Evolutionary conservation across 129 eudicot genomes (phyloP).

Genomic region (Pulicaria dysenterica): DNA sequence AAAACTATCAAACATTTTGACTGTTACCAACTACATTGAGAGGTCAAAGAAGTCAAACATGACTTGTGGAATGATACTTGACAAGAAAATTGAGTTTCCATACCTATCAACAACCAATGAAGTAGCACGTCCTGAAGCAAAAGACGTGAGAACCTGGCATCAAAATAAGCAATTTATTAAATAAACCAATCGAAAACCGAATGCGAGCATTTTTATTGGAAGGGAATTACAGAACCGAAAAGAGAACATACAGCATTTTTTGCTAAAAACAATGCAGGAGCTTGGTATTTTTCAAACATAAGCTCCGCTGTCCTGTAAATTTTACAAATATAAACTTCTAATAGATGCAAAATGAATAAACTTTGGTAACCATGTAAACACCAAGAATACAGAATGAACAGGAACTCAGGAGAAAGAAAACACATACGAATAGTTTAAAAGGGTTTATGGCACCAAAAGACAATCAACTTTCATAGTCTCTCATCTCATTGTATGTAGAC

Average conservation of each 20-base stretch:
- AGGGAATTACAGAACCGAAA: conserved; percentile 16
- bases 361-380: background rate
- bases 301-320: conserved; percentile 88
- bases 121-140: conserved; percentile 99
- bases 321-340: conserved; percentile 6
- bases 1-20: background rate
- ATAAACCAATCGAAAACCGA: conserved; percentile 16
- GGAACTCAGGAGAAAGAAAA: no score
- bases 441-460: no score
- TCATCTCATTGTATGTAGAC: no score
- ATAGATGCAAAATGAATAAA: conserved; percentile 3
- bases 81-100: conserved; percentile 25
- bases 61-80: background rate
- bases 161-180: conserved; percentile 11
- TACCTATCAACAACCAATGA: conserved; percentile 95
- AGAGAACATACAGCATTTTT: conserved; percentile 83
- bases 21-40: conserved; percentile 13
- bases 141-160: conserved; percentile 89
- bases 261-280: conserved; percentile 95
- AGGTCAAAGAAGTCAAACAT: background rate
- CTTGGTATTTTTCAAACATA: conserved; percentile 98
- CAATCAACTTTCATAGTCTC: no score
- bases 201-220: conserved; percentile 1
- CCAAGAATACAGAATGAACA: no score
- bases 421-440: no score